Evolutionary conservation across 2,329 filamentous ascomycete species (phyloP).

Genomic region (Rhynchosporium agropyri): DNA sequence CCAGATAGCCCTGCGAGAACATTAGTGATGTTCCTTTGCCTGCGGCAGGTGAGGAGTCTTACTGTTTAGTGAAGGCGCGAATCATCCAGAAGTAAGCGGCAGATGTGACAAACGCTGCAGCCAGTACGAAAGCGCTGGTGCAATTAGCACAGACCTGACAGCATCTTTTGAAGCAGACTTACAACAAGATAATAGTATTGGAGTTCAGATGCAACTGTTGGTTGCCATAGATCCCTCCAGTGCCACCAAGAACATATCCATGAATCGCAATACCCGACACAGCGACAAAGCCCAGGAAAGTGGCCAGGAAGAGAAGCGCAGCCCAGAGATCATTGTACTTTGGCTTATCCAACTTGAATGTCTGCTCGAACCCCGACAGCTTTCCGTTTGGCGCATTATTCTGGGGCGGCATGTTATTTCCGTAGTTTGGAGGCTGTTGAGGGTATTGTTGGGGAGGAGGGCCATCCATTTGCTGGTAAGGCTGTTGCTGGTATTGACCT

Average conservation of each 20-base stretch:
- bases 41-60: conserved; percentile 15
- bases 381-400: conserved; percentile 21
- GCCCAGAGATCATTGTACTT: conserved; percentile 94
- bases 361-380: conserved; percentile 65
- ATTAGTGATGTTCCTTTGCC: not conserved
- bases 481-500: conserved; percentile 26
- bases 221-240: conserved; percentile 70
- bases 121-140: conserved; percentile 66
- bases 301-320: conserved; percentile 72
- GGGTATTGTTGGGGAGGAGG: conserved; percentile 24
- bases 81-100: conserved; percentile 76
- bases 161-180: conserved; percentile 14
- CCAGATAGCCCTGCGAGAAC: conserved; percentile 71
- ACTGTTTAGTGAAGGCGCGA: conserved; percentile 76
- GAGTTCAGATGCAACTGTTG: conserved; percentile 70
- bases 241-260: conserved; percentile 66
- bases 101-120: conserved; percentile 73
- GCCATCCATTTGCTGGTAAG: conserved; percentile 20
- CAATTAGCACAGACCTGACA: not conserved
- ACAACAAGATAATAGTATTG: conserved; percentile 84
- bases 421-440: conserved; percentile 34
- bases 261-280: conserved; percentile 76
- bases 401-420: conserved; percentile 14
- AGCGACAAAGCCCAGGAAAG: conserved; percentile 72
- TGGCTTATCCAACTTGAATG: conserved; percentile 80